Evolutionary conservation across 2,329 filamentous ascomycete genomes (phyloP), one percentile per base, ranked within the genome.

Genomic region (Fusarium nanum): DNA sequence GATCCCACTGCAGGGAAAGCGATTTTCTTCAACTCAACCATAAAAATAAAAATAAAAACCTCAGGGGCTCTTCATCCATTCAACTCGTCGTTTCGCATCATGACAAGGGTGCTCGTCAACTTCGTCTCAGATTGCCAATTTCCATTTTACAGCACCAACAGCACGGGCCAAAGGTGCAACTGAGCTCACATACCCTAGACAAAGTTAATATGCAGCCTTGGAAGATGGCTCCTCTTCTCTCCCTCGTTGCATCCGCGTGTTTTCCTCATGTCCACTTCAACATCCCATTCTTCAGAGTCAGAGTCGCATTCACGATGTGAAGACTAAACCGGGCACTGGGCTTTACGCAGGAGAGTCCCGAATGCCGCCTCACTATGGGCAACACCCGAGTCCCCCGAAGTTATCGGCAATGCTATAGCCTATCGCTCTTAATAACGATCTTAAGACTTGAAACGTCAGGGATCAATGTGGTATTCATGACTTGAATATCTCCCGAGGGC

Each of bases 101-200:
- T 60, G 47, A 60, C 64, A 41, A 59, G 71, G 67, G 61, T 37
- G n/a, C n/a, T 37, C 34, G 34, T 56, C 34, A 56, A 67, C 54
- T 41, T 57, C 60, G 73, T 75, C 73, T 75, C 73, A 74, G 73
- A 73, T 74, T 75, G 64, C 64, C 60, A 74, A 74, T 75, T 73
- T 75, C 67, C 67, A 72, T 50, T 48, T 46, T 45, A 32, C 50
- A 50, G 40, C 56, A 65, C 66, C 53, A 58, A 60, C 54, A 32
- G 56, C 52, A 72, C 61, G 28, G 62, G 20, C 47, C 56, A 60
- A 46, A 32, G 6, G 48, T 13, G 25, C 45, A 67, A 18, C 63
- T 28, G 10, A 20, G 56, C 62, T 62, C 14, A 28, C 20, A 67
- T 61, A 67, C 56, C 56, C 63, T 66, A 49, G 30, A 66, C 37